phyloP scores from a whole-genome alignment of 2,329 filamentous ascomycete species.

The Nothophoma quercina region DNA sequence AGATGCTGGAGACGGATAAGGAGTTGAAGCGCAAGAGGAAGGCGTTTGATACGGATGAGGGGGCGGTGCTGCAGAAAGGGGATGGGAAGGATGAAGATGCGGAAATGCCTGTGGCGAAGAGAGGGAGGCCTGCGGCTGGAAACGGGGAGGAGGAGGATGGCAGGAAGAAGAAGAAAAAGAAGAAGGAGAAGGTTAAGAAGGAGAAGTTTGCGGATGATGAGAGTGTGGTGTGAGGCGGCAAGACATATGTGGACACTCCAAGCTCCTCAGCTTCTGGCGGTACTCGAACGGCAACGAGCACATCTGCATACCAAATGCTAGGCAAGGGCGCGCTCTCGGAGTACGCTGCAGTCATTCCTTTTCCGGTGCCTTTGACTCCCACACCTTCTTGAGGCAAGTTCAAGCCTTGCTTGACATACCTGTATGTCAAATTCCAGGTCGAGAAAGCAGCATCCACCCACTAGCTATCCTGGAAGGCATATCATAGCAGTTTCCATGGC shows the following conservation, averaged over 20 bases:
- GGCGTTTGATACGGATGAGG: conserved; percentile 73
- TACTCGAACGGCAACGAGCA: neutral
- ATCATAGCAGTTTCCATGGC: too few species aligned
- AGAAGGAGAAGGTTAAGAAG: conserved; percentile 26
- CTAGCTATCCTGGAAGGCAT: too few species aligned
- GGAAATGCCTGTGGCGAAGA: conserved; percentile 10
- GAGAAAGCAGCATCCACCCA: too few species aligned
- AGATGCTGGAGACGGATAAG: conserved; percentile 87
- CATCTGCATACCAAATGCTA: neutral
- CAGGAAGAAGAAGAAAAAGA: conserved; percentile 26
- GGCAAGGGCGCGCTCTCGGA: too few species aligned
- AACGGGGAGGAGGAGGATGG: conserved; percentile 13
- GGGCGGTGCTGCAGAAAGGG: conserved; percentile 59
- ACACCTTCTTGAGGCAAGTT: too few species aligned
- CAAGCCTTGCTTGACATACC: too few species aligned
- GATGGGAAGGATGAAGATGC: conserved; percentile 22
- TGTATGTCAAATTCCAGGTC: too few species aligned
- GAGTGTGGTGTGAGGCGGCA: conserved; percentile 6
- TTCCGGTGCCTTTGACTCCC: too few species aligned
- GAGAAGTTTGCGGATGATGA: conserved; percentile 24
- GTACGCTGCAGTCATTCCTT: too few species aligned
- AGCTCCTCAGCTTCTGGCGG: too few species aligned
- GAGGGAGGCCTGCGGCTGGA: too few species aligned
- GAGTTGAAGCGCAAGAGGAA: conserved; percentile 85
- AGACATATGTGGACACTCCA: neutral